These are phyloP conservation scores for Neurospora discreta DNA, from an alignment of 495 filamentous ascomycete genomes.

Conservation along the genomic window DNA sequence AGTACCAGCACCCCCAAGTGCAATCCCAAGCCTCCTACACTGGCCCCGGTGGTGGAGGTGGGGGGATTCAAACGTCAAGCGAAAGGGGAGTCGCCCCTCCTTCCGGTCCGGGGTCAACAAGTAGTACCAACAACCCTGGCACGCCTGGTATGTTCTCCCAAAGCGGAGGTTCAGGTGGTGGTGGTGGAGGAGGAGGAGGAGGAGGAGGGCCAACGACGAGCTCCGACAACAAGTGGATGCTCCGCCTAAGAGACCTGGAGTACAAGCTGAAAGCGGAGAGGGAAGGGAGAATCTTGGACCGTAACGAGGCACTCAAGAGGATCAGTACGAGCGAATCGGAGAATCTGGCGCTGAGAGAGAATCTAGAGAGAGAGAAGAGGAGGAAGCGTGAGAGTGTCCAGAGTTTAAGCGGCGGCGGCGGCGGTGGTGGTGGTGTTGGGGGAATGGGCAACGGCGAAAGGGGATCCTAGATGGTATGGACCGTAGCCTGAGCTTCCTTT, in stretches of 20 bases:
- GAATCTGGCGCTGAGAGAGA: slow-evolving; percentile 58
- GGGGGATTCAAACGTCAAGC: background rate
- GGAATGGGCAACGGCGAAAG: background rate
- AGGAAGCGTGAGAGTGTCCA: slow-evolving; percentile 3
- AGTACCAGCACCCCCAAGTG: background rate
- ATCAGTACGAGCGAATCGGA: slow-evolving; percentile 73
- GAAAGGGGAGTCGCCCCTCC: background rate
- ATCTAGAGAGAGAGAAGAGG: slow-evolving; percentile 47
- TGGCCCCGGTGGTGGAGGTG: background rate
- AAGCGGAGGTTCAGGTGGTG: background rate
- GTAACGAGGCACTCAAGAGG: slow-evolving; percentile 69
- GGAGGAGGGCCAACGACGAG: background rate
- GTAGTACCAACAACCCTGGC: background rate
- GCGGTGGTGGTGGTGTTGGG: no score
- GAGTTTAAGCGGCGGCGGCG: background rate
- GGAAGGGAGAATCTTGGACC: slow-evolving; percentile 76
- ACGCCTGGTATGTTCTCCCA: background rate
- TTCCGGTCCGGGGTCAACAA: background rate
- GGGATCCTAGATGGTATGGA: background rate
- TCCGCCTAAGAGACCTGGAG: slow-evolving; percentile 78
- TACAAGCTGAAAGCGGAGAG: slow-evolving; percentile 79
- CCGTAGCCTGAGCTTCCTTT: background rate
- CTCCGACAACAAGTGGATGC: slow-evolving; percentile 63
- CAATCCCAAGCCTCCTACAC: background rate
- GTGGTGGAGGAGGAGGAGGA: slow-evolving; percentile 1